Percentiles rank a stretch among this genome's conserved stretches.
Evolutionary conservation across 305 asterid genomes (phyloP).

Genomic region (Rubia occidens): DNA sequence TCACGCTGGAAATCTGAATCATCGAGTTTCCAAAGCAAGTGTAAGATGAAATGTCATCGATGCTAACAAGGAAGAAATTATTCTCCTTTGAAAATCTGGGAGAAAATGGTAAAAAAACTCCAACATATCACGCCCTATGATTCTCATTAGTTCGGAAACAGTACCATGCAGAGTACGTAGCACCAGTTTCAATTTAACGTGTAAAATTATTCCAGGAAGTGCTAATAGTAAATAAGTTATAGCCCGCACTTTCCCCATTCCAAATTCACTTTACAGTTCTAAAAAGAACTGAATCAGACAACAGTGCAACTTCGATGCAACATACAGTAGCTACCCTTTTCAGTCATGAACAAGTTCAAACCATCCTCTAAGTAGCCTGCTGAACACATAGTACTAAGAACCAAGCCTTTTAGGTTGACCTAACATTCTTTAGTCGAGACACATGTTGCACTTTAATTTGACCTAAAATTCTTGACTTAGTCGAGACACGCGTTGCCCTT

Average conservation of each 20-base stretch:
- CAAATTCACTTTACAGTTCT: background rate
- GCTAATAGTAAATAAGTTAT: background rate
- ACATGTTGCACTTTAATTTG: background rate
- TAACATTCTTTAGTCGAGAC: background rate
- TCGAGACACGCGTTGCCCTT: background rate
- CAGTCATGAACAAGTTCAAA: background rate
- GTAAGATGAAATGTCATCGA: background rate
- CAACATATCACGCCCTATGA: background rate
- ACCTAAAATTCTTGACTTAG: no score
- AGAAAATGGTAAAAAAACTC: background rate
- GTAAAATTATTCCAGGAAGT: background rate
- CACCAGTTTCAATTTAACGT: background rate
- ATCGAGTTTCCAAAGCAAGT: constrained; percentile 10
- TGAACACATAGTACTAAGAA: background rate
- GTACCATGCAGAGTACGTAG: background rate
- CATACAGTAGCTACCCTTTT: background rate
- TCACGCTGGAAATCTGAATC: constrained; percentile 63
- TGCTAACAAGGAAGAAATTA: background rate
- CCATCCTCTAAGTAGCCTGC: background rate
- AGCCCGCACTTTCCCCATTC: background rate
- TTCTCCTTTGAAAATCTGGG: no score
- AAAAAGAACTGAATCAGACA: background rate
- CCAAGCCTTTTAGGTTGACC: background rate
- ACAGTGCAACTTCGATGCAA: background rate
- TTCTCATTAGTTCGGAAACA: background rate